A percentile compares a stretch with the other conserved stretches of the same genome.
These are phyloP conservation scores for Botrytis fabae DNA, from an alignment of 2,329 filamentous ascomycete species.

Conservation along the genomic window DNA sequence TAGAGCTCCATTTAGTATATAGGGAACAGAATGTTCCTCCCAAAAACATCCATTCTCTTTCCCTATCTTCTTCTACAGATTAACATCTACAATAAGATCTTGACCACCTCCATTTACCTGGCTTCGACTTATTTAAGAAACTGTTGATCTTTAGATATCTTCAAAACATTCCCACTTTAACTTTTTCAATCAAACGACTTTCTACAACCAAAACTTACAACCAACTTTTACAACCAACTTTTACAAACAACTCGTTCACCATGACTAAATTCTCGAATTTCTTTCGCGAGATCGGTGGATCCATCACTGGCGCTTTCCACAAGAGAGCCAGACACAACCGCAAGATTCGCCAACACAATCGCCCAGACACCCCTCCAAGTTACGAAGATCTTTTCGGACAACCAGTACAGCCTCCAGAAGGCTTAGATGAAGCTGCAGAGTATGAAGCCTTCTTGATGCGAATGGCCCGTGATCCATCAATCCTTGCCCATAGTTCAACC, in stretches of 20 bases:
- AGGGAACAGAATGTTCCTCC: not conserved
- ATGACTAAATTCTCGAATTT: not conserved
- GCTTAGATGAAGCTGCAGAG: not conserved
- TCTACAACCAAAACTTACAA: no score
- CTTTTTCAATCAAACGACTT: not conserved
- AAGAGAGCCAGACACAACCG: not conserved
- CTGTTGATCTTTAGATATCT: not conserved
- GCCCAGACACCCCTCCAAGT: not conserved
- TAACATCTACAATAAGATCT: not conserved
- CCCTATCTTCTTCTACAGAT: not conserved
- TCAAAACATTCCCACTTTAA: not conserved
- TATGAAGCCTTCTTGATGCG: not conserved
- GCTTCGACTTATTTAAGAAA: not conserved
- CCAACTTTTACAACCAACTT: not conserved
- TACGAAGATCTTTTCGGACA: not conserved
- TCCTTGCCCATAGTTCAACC: not conserved
- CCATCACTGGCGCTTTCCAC: not conserved
- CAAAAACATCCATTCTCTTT: not conserved
- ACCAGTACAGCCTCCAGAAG: not conserved
- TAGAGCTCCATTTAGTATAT: not conserved
- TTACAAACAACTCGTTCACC: not conserved
- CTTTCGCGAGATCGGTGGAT: not conserved
- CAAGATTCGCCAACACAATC: not conserved
- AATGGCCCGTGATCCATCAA: not conserved
- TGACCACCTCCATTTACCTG: constrained; percentile 3